phyloP scores from a whole-genome alignment of 2,329 filamentous ascomycete genomes.

The Penicillium frequentans region DNA sequence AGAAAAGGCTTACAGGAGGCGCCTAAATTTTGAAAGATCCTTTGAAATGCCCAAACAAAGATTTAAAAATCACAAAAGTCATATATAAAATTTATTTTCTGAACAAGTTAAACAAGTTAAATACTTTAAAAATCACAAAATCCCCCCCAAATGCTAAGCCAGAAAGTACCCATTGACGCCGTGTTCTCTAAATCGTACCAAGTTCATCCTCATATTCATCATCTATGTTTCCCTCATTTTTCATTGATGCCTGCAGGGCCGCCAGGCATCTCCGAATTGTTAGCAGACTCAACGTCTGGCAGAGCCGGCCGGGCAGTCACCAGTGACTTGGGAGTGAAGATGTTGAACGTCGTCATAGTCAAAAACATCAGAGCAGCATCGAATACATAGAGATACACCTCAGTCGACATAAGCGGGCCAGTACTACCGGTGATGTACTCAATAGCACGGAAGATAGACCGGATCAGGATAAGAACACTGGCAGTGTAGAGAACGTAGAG shows the following conservation, averaged over 20 bases:
- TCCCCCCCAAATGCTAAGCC: not conserved
- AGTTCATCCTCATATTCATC: not conserved
- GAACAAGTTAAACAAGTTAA: no score
- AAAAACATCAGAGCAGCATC: slow-evolving; percentile 9
- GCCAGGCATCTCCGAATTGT: not conserved
- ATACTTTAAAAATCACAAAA: not conserved
- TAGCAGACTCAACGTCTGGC: not conserved
- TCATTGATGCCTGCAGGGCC: not conserved
- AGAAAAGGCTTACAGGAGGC: no score
- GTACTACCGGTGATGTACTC: slow-evolving; percentile 4
- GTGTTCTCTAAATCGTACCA: not conserved
- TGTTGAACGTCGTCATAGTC: slow-evolving; percentile 3
- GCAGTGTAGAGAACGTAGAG: slow-evolving; percentile 1
- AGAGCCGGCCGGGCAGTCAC: not conserved
- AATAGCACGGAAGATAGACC: slow-evolving; percentile 7
- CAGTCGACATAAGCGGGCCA: slow-evolving; percentile 1
- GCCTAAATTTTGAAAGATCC: no score
- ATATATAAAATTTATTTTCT: no score
- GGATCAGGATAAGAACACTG: slow-evolving; percentile 3
- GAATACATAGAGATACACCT: slow-evolving; percentile 6
- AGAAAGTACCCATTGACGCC: not conserved
- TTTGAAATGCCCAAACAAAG: no score
- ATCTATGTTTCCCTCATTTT: not conserved
- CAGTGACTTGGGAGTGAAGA: not conserved
- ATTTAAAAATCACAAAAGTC: no score